Base-by-base conservation (phyloP, 257 asterid species). In the Leptodermis oblonga region DNA sequence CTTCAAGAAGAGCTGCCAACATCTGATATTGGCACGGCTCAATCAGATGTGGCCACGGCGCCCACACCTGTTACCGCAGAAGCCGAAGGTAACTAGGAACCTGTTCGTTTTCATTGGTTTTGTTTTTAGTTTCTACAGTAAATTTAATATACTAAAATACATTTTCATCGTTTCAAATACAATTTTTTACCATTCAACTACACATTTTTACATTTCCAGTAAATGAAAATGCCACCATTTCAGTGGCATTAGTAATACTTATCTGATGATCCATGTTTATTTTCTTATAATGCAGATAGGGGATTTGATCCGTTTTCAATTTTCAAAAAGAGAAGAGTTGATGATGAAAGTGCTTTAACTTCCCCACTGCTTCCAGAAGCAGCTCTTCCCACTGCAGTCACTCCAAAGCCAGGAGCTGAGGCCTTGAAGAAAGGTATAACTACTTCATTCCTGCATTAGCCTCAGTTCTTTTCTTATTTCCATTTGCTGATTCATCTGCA, bases 61-160 rank as follows among this genome's bases (percentile, higher is more conserved):
- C 18, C 46, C 1, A 15, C 61, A 1, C 41, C 71, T 13, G 59
- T 0, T 67, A 30, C 41, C n/a, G 12, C 71, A 0, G 46, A 49
- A 53, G 45, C 26, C 28, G 53, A 33, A 51, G 71, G 71, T 67
- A 67, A 67, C n/a, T n/a, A n/a, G n/a, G n/a, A n/a, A n/a, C n/a
- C n/a, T n/a, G n/a, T n/a, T n/a, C n/a, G n/a, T n/a, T n/a, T n/a
- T n/a, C n/a, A n/a, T n/a, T n/a, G n/a, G n/a, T n/a, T n/a, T n/a
- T n/a, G n/a, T n/a, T n/a, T n/a, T n/a, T n/a, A n/a, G n/a, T n/a
- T n/a, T n/a, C n/a, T n/a, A n/a, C n/a, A n/a, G n/a, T n/a, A n/a
- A n/a, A n/a, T n/a, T n/a, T n/a, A n/a, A n/a, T n/a, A n/a, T n/a
- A n/a, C n/a, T n/a, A n/a, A n/a, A n/a, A n/a, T n/a, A n/a, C n/a